These are phyloP conservation scores for Candida rishiriensis DNA, from an alignment of 805 yeast genomes.

Conservation along the genomic window DNA sequence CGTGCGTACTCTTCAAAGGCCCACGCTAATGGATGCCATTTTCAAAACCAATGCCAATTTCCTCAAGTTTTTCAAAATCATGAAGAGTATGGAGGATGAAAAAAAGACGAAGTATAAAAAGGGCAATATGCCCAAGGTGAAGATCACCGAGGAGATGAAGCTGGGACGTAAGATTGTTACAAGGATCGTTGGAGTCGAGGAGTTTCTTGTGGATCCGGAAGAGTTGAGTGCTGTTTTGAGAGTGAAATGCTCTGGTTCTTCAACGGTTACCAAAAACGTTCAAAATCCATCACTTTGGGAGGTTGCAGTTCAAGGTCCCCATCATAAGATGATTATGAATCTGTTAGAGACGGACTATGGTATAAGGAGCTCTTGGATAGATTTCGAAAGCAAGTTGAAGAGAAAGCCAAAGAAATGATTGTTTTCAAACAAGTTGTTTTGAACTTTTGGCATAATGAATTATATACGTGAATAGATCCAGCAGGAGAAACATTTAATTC, in stretches of 20 bases:
- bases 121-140: constrained; percentile 67
- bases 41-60: constrained; percentile 34
- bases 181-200: constrained; percentile 62
- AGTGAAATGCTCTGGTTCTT: constrained; percentile 83
- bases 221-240: constrained; percentile 64
- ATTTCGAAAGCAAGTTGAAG: constrained; percentile 58
- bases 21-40: constrained; percentile 40
- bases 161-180: constrained; percentile 83
- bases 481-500: too few species aligned
- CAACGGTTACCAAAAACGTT: constrained; percentile 61
- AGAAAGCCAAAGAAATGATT: constrained; percentile 27
- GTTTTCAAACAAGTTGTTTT: not conserved
- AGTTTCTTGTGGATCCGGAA: constrained; percentile 59
- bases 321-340: constrained; percentile 57
- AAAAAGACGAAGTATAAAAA: constrained; percentile 38
- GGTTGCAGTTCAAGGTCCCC: constrained; percentile 90
- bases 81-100: constrained; percentile 34
- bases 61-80: constrained; percentile 46
- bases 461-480: too few species aligned
- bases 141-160: constrained; percentile 66
- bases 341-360: constrained; percentile 56
- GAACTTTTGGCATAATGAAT: too few species aligned
- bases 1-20: constrained; percentile 31
- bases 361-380: constrained; percentile 60
- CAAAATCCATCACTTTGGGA: constrained; percentile 55